Evolutionary conservation across 108 stramenopile genomes (phyloP).

Genomic region (Epipyxis sp.): DNA sequence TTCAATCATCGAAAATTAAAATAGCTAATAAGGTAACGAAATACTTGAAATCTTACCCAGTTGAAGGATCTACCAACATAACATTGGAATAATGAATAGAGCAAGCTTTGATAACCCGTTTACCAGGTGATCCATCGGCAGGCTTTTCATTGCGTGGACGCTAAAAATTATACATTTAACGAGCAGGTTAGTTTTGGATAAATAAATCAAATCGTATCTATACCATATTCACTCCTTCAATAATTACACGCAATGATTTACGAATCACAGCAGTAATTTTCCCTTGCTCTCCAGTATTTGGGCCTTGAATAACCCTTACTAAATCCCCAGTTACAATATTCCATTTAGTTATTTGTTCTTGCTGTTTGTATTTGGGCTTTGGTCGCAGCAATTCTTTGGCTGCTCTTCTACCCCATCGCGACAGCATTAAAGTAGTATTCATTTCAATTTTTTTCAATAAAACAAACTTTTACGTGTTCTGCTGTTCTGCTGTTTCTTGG

Average conservation of each 20-base stretch:
- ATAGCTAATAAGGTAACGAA: too few relatives aligned
- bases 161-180: conserved; percentile 67
- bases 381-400: neutral
- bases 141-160: conserved; percentile 48
- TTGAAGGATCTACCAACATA: conserved; percentile 42
- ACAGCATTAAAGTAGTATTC: neutral
- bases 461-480: too few relatives aligned
- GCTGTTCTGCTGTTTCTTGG: too few relatives aligned
- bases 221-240: conserved; percentile 81
- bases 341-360: conserved; percentile 46
- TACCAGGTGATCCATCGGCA: neutral
- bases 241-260: conserved; percentile 75
- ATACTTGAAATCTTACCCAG: conserved; percentile 39
- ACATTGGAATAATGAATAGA: conserved; percentile 84
- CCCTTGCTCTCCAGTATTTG: conserved; percentile 80
- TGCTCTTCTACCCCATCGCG: neutral
- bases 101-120: conserved; percentile 21
- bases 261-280: conserved; percentile 69
- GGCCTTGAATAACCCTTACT: conserved; percentile 79
- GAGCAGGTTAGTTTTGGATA: conserved; percentile 55
- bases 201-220: neutral
- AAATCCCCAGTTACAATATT: conserved; percentile 86
- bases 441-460: too few relatives aligned
- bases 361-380: neutral
- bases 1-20: too few relatives aligned